These are phyloP conservation scores for Ramaria sp. DNA, from an alignment of 768 basidiomycete genomes.

Conservation along the genomic window DNA sequence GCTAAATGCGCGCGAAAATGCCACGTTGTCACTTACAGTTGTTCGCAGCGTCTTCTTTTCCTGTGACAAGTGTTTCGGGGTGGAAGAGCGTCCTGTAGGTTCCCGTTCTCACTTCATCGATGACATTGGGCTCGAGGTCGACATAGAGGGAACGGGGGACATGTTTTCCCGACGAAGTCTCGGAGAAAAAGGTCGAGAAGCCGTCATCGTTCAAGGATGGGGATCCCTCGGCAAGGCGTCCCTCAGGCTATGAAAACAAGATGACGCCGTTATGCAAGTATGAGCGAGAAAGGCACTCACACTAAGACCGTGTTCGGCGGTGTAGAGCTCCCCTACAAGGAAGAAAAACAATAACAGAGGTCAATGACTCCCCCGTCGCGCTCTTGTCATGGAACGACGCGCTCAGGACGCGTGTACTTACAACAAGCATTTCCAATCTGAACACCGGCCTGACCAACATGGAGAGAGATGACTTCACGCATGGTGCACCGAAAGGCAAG, in stretches of 20 bases:
- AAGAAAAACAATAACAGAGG: constrained; percentile 14
- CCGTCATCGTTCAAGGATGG: constrained; percentile 74
- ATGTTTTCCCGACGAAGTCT: constrained; percentile 92
- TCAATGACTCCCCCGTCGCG: neutral
- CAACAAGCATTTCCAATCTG: constrained; percentile 99
- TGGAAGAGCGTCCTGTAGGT: constrained; percentile 97
- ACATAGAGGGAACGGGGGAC: constrained; percentile 97
- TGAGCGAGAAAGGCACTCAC: constrained; percentile 41
- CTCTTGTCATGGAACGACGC: neutral
- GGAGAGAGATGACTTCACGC: constrained; percentile 97
- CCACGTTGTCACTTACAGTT: constrained; percentile 57
- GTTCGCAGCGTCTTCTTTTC: constrained; percentile 99
- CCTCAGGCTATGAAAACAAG: constrained; percentile 65
- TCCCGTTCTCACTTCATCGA: constrained; percentile 94
- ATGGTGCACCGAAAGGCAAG: constrained; percentile 25
- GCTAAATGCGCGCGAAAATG: constrained; percentile 2
- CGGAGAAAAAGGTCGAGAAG: constrained; percentile 99
- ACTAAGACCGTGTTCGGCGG: constrained; percentile 94
- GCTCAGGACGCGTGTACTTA: constrained; percentile 42
- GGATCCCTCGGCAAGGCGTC: constrained; percentile 74
- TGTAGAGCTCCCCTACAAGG: constrained; percentile 89
- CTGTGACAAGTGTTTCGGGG: constrained; percentile 95
- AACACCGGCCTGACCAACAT: constrained; percentile 98
- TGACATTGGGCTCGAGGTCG: constrained; percentile 94
- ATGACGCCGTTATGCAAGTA: neutral